Evolutionary conservation across 2,329 filamentous ascomycete species (phyloP), one percentile per base, ranked within the genome.

Genomic region (Teratosphaeria viscida): DNA sequence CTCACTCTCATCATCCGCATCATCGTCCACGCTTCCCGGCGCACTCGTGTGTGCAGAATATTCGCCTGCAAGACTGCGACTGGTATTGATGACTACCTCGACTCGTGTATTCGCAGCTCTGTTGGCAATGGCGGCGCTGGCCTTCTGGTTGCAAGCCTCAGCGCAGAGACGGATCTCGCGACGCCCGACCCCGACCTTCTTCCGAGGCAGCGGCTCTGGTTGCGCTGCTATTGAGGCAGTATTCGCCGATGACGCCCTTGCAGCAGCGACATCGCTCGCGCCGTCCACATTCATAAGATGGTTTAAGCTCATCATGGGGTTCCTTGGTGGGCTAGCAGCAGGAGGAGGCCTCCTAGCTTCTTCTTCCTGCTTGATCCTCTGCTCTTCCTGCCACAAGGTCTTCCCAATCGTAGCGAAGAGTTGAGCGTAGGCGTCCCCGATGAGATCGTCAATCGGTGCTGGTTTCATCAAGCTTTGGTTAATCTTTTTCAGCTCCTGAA

Each of bases 401-500:
- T 82, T 82, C 1, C 84, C 84, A 55, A 91, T 76, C 34, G 86
- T 82, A 19, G 81, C 79, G 70, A 90, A 94, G 16, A 95, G 78
- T 55, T 85, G 81, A 1, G 89, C 88, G 73, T 96, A 99, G 55
- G 89, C 86, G 73, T 99, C 94, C 26, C 87, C 88, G 64, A 96
- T 88, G n/a, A 97, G 81, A 69, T 99, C 94, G 68, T 99, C 94
- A 53, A 97, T 92, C 10, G 86, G 81, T 0, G 85, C 83, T 0
- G 87, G 83, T 73, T 96, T 96, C 82, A 95, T 94, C 7, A 96
- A 80, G 54, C 87, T 88, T 49, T 87, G 86, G 70, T 99, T 99
- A 53, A 96, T 82, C 71, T 85, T 87, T 69, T 89, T 89, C 37
- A 89, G 75, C 65, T 90, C 87, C 29, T 86, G 78, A 1, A 83